phyloP scores from a whole-genome alignment of 2,329 filamentous ascomycete genomes.

The Claviceps digitariae region DNA sequence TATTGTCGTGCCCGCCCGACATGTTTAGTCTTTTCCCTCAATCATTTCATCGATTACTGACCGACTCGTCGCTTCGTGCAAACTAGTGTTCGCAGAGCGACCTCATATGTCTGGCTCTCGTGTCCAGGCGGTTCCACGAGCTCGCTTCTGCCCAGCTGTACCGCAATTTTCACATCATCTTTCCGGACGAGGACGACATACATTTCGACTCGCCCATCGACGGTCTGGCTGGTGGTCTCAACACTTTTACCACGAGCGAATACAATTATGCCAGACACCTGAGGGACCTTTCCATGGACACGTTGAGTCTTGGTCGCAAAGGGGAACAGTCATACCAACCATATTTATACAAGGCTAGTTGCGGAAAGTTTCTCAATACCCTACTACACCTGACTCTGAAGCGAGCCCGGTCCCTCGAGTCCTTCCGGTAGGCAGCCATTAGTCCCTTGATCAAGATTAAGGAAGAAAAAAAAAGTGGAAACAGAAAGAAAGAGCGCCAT shows the following conservation, averaged over 20 bases:
- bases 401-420: constrained; percentile 40
- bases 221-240: constrained; percentile 41
- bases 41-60: too few relatives aligned
- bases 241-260: constrained; percentile 49
- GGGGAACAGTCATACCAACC: constrained; percentile 39
- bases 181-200: constrained; percentile 44
- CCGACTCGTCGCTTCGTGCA: too few relatives aligned
- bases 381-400: constrained; percentile 42
- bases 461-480: not conserved
- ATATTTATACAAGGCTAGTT: constrained; percentile 40
- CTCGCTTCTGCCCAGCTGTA: constrained; percentile 46
- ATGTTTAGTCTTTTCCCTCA: too few relatives aligned
- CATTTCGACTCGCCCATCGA: constrained; percentile 40
- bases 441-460: not conserved
- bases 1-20: too few relatives aligned
- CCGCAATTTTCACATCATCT: constrained; percentile 45
- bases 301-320: constrained; percentile 35
- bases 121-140: constrained; percentile 43
- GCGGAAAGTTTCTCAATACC: constrained; percentile 51
- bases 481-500: not conserved
- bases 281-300: constrained; percentile 42
- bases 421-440: constrained; percentile 32
- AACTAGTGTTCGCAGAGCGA: constrained; percentile 36
- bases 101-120: constrained; percentile 43
- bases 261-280: constrained; percentile 49